Conservation (phyloP, 78 protist genomes). For the Goniomonas avonlea region DNA sequence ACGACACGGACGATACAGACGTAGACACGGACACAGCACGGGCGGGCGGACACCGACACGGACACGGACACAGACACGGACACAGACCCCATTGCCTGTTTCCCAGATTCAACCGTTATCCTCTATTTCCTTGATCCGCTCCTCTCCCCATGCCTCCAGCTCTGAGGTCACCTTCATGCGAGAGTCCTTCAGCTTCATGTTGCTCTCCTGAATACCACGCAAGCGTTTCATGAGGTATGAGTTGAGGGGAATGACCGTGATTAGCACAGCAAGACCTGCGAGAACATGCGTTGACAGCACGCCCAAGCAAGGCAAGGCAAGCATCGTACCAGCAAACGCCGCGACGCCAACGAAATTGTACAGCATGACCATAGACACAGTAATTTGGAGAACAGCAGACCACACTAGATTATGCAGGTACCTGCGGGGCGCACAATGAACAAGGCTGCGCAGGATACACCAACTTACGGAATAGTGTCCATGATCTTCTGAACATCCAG, state of each 20-base stretch:
- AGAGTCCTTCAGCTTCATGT: constrained; percentile 4
- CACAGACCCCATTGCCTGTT: no score
- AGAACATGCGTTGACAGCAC: no score
- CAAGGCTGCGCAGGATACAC: no score
- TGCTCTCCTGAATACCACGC: not conserved
- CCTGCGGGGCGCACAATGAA: no score
- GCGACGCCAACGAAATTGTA: constrained; percentile 39
- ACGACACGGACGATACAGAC: no score
- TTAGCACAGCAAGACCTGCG: not conserved
- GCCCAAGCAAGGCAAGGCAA: no score
- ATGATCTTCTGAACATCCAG: not conserved
- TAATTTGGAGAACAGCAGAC: constrained; percentile 47
- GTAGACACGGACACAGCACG: no score
- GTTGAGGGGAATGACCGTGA: not conserved
- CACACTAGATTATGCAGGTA: constrained; percentile 52
- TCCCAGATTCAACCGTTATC: no score
- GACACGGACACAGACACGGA: no score
- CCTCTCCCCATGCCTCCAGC: no score
- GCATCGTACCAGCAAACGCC: constrained; percentile 55
- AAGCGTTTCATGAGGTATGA: not conserved
- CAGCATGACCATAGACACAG: constrained; percentile 41
- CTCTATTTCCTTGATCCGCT: no score
- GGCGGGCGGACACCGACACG: no score
- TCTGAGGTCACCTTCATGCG: not conserved
- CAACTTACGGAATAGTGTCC: not conserved